Conservation (phyloP, 83 land plant genomes). For the Picea abies region DNA sequence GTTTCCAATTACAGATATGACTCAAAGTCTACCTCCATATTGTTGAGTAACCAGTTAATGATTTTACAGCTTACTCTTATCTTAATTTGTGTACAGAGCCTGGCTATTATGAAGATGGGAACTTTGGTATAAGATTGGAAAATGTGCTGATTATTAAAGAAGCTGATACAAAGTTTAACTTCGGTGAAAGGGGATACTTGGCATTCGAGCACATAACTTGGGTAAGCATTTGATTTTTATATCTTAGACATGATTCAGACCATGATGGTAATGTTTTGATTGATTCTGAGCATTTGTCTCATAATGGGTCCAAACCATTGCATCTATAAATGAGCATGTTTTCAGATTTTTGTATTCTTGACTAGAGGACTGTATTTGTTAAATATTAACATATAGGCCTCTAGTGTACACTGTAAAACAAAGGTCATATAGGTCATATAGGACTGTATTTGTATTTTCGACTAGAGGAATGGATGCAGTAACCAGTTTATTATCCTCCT, state of each 20-base stretch:
- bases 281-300: background rate
- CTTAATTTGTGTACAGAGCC: conserved; percentile 63
- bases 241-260: background rate
- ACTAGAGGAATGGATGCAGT: no score
- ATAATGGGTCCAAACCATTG: background rate
- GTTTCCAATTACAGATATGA: no score
- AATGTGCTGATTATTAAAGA: conserved; percentile 93
- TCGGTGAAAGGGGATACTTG: conserved; percentile 94
- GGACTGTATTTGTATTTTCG: no score
- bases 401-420: no score
- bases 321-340: background rate
- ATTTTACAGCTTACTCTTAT: background rate
- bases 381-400: background rate
- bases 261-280: background rate
- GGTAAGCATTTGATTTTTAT: conserved; percentile 47
- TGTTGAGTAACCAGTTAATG: no score
- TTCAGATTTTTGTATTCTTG: background rate
- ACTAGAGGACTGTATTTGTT: background rate
- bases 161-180: conserved; percentile 83
- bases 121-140: conserved; percentile 95
- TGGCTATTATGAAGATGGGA: conserved; percentile 98
- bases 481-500: no score
- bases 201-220: conserved; percentile 96
- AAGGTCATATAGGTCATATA: no score
- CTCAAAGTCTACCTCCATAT: no score